Evolutionary conservation across 495 filamentous ascomycete genomes (phyloP), one percentile per base, ranked within the genome.

Genomic region (Hypoxylon fragiforme): DNA sequence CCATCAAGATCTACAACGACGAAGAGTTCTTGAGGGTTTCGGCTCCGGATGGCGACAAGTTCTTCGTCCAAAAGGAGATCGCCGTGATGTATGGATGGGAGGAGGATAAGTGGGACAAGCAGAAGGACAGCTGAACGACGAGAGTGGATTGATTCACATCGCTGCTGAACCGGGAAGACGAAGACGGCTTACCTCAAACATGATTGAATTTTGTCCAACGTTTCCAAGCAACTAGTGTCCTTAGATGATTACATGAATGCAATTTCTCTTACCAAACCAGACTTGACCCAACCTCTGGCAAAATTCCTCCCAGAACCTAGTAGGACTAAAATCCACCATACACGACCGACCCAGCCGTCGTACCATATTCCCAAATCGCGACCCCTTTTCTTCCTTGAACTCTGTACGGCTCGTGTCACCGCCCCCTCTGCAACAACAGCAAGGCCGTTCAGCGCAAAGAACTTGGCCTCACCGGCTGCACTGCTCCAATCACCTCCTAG

Each of bases 221-320:
- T 9, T 4, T 9, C 24, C 9, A 28, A 4, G 24, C 24, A 28
- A 4, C 24, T 4, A 4, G 24, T 4, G 9, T 9, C 4, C 9
- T 9, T 28, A 16, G 34, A 18, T 4, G 7, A 9, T 37, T 15
- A 57, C 12, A 41, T 35, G 31, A 31, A 42, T 11, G 56, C 49
- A 45, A 54, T 60, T 28, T 60, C 56, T 9, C 50, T 31, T 2
- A 60, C 57, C 26, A 60, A 45, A 0, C 57, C 50, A 3, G 57
- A 49, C 19, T 60, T 50, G 18, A 60, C 57, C 57, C 57, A 60
- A 18, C 57, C 57, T 13, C 57, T 54, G 13, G 57, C 50, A 8
- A 60, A 60, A 21, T 60, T 50, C 16, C 57, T 50, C 7, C 57
- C 57, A 20, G 35, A 46, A 14, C 57, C 50, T 15, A 60, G 32